Percentiles rank a stretch among this genome's conserved stretches.
Conservation (phyloP, 345 rosid genomes). For the Corymbia maculata region DNA sequence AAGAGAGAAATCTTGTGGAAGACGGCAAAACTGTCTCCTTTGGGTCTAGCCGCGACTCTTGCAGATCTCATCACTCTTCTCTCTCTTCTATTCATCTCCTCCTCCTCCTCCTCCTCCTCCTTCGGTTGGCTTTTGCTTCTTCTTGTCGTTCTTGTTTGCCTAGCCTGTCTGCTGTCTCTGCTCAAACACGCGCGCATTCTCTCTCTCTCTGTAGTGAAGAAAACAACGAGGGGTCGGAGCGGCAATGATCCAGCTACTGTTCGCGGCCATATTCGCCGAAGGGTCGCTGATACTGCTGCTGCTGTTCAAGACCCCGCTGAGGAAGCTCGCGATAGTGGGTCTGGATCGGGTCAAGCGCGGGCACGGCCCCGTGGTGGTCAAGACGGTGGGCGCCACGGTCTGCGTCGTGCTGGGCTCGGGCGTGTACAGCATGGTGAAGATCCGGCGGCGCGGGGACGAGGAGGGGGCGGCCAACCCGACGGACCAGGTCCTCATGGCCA, state of each 20-base stretch:
- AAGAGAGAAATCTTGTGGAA: background rate
- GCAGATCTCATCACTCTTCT: background rate
- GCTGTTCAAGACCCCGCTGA: slow-evolving; percentile 65
- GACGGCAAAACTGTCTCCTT: background rate
- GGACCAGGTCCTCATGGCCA: slow-evolving; percentile 80
- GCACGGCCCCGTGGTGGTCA: slow-evolving; percentile 76
- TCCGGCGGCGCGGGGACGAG: slow-evolving; percentile 58
- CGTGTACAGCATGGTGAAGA: slow-evolving; percentile 46
- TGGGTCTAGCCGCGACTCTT: background rate
- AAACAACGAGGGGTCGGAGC: background rate
- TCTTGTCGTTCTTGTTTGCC: background rate
- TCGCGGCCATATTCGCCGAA: slow-evolving; percentile 43
- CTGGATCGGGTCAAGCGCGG: slow-evolving; percentile 84
- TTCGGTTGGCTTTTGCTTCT: background rate
- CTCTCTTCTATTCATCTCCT: background rate
- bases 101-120: background rate
- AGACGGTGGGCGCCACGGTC: slow-evolving; percentile 67
- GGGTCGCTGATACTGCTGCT: slow-evolving; percentile 49
- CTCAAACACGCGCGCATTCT: background rate
- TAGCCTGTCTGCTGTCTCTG: background rate
- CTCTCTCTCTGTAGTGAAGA: background rate
- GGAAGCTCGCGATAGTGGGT: slow-evolving; percentile 64
- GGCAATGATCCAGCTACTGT: slow-evolving; percentile 64
- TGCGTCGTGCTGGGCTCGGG: slow-evolving; percentile 43
- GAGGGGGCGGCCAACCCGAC: slow-evolving; percentile 40